These are phyloP conservation scores for Talaromyces sp. DNA, from an alignment of 2,329 filamentous ascomycete genomes.

Conservation along the genomic window DNA sequence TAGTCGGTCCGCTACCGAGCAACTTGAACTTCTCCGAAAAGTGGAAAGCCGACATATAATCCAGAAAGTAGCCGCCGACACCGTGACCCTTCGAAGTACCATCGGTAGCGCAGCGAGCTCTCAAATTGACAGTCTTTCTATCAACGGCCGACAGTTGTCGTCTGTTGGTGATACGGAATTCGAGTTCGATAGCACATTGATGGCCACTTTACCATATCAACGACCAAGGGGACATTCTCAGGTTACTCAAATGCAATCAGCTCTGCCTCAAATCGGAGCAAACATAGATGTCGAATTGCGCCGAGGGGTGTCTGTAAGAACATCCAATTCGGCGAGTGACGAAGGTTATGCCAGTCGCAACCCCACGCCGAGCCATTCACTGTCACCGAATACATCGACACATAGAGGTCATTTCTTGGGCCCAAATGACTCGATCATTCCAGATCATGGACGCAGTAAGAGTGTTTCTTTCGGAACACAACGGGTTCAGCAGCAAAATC, in stretches of 20 bases:
- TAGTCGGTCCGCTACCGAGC: slow-evolving; percentile 32
- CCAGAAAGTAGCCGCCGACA: slow-evolving; percentile 34
- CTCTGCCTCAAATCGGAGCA: neutral
- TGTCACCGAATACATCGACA: slow-evolving; percentile 12
- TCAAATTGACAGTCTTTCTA: slow-evolving; percentile 23
- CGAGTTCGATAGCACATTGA: slow-evolving; percentile 29
- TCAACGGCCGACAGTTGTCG: slow-evolving; percentile 22
- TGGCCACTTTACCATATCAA: slow-evolving; percentile 24
- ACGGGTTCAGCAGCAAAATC: slow-evolving; percentile 5
- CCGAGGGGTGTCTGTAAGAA: slow-evolving; percentile 16
- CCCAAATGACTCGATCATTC: slow-evolving; percentile 17
- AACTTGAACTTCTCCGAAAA: slow-evolving; percentile 30
- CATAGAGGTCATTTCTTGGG: slow-evolving; percentile 15
- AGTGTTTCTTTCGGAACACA: slow-evolving; percentile 18
- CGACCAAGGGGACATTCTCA: slow-evolving; percentile 11
- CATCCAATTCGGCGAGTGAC: slow-evolving; percentile 21
- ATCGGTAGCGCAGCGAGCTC: slow-evolving; percentile 24
- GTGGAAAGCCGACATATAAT: slow-evolving; percentile 32
- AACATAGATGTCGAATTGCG: slow-evolving; percentile 3
- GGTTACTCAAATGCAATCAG: slow-evolving; percentile 4
- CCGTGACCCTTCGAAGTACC: slow-evolving; percentile 28
- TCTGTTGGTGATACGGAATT: slow-evolving; percentile 28
- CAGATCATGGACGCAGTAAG: slow-evolving; percentile 18
- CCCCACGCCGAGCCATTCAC: slow-evolving; percentile 15
- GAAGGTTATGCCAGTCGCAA: slow-evolving; percentile 26